phyloP scores from a whole-genome alignment of 2,329 filamentous ascomycete genomes.

The Alternaria incomplexa region DNA sequence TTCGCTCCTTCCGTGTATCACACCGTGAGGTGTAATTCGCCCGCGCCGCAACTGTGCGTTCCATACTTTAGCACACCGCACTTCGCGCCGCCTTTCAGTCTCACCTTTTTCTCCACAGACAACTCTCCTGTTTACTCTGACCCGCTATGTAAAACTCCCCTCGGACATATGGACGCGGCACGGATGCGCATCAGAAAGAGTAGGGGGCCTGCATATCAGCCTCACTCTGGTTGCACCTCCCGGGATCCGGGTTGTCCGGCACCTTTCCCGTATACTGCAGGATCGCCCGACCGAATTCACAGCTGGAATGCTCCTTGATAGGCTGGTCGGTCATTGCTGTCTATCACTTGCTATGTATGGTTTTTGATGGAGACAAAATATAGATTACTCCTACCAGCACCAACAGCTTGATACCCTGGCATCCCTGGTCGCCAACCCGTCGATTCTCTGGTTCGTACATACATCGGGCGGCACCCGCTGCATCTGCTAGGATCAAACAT shows the following conservation, averaged over 20 bases:
- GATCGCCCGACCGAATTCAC: not conserved
- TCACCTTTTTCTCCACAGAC: not conserved
- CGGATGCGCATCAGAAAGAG: not conserved
- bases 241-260: not conserved
- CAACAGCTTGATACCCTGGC: not conserved
- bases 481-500: constrained; percentile 1
- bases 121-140: not conserved
- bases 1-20: not conserved
- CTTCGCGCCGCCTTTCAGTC: not conserved
- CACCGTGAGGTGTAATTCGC: not conserved
- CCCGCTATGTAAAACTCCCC: not conserved
- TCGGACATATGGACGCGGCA: not conserved
- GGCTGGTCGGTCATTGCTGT: not conserved
- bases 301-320: not conserved
- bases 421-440: not conserved
- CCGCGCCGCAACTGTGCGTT: not conserved
- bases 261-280: not conserved
- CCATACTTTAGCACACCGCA: not conserved
- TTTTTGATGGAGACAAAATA: not conserved
- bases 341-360: not conserved
- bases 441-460: not conserved
- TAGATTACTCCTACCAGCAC: not conserved
- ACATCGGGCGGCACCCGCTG: not conserved
- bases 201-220: not conserved
- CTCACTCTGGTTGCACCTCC: not conserved